Evolutionary conservation across 129 eudicot genomes (phyloP).

Genomic region (Arctium minus): DNA sequence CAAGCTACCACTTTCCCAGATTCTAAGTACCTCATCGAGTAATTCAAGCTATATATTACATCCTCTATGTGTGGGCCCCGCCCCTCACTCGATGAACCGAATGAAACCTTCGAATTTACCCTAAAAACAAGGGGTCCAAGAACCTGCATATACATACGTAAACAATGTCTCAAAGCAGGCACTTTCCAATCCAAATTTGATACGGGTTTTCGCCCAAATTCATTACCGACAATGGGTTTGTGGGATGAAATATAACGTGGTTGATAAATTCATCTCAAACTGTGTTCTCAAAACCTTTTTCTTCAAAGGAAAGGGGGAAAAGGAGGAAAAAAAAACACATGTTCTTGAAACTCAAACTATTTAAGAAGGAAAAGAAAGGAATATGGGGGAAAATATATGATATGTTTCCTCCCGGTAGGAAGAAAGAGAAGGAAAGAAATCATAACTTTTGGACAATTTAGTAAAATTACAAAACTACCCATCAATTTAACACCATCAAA

Average conservation of each 20-base stretch:
- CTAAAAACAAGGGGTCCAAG: slow-evolving; percentile 77
- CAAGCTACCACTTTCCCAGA: slow-evolving; percentile 95
- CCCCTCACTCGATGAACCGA: slow-evolving; percentile 36
- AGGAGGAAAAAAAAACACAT: not conserved
- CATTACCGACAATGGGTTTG: not conserved
- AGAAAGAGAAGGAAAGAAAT: not conserved
- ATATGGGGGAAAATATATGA: not conserved
- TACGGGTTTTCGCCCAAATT: not conserved
- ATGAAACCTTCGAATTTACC: slow-evolving; percentile 54
- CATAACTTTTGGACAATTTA: no score
- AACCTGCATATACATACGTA: slow-evolving; percentile 45
- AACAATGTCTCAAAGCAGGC: not conserved
- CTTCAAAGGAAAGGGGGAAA: not conserved
- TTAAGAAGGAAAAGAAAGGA: not conserved
- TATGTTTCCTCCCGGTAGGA: not conserved
- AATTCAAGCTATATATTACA: slow-evolving; percentile 70
- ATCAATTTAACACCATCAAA: not conserved
- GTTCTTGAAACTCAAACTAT: not conserved
- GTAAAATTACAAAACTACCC: not conserved
- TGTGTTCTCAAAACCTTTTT: not conserved
- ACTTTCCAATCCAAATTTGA: not conserved
- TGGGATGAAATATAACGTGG: not conserved
- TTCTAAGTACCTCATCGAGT: slow-evolving; percentile 44
- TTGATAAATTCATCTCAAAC: not conserved
- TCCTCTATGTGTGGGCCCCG: slow-evolving; percentile 57